Evolutionary conservation across 768 basidiomycete genomes (phyloP), one percentile per base, ranked within the genome.

Genomic region (Trametes elegans): DNA sequence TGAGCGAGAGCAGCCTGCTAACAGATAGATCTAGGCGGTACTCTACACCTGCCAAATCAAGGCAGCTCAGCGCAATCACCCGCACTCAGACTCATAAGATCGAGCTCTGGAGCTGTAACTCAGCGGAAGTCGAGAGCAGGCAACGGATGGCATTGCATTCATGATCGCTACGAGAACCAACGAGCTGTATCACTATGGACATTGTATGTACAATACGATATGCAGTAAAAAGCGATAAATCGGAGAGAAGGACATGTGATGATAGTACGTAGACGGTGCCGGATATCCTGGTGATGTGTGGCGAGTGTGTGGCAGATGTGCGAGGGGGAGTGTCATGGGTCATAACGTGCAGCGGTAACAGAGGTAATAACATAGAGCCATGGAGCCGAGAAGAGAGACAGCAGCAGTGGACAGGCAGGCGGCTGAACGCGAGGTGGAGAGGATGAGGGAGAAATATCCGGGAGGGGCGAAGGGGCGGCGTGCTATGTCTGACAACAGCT

Each of bases 401-500:
- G 32, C 31, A 46, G 40, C 31, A 49, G 50, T n/a, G n/a, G n/a
- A n/a, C 57, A 39, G 38, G 39, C 40, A 21, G 14, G 57, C 42
- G 57, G 26, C 52, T 48, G 24, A 50, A 42, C 41, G 53, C 52
- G 34, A 36, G 28, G 24, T 28, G 41, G 28, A 38, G 13, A 23
- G 31, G 27, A 18, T n/a, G 49, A 35, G 40, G 3, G 29, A 41
- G 35, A 34, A 28, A 46, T 5, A 38, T 32, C 36, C 42, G 32
- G 38, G 34, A 31, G n/a, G 7, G 28, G 19, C 7, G 31, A 57
- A 56, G 31, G 50, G 39, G 55, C 26, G 24, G 40, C 48, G 57
- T 50, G 64, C 73, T 69, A 72, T 64, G 65, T 71, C 70, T 78
- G 82, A 70, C 88, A 90, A 67, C 88, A 90, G 66, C 73, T 84